Conservation (phyloP, 2,329 filamentous ascomycete species). For the Ceratocystis cubensis region DNA sequence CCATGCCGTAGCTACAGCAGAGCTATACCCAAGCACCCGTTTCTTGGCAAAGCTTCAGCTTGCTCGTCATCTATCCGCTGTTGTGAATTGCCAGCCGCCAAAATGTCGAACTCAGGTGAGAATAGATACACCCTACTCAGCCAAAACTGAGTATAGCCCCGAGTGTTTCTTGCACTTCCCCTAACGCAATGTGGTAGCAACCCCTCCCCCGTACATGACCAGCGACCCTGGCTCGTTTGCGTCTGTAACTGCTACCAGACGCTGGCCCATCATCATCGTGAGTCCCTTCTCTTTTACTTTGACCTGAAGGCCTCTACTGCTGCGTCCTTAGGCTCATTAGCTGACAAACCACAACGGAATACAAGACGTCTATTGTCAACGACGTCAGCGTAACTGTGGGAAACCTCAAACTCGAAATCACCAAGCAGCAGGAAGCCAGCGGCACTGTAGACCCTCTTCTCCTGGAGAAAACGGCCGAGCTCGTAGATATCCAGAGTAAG, state of each 20-base stretch:
- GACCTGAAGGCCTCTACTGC: neutral
- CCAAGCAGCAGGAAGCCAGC: conserved; percentile 29
- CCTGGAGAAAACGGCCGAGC: conserved; percentile 11
- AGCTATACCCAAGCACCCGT: neutral
- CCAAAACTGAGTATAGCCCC: neutral
- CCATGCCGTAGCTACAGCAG: neutral
- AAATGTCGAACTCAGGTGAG: neutral
- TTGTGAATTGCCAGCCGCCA: neutral
- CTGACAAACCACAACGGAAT: neutral
- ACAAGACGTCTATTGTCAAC: conserved; percentile 79
- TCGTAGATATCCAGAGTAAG: conserved; percentile 61
- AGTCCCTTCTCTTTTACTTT: conserved; percentile 25
- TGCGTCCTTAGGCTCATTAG: neutral
- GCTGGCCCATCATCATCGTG: conserved; percentile 91
- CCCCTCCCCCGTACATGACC: conserved; percentile 60
- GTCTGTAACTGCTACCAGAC: conserved; percentile 66
- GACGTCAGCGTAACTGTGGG: conserved; percentile 71
- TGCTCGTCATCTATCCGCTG: neutral
- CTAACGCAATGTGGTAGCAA: conserved; percentile 5
- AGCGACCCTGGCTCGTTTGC: conserved; percentile 78
- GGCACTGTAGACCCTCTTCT: conserved; percentile 6
- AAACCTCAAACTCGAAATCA: conserved; percentile 47
- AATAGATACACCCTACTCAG: neutral
- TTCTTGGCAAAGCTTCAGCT: neutral
- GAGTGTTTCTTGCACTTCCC: neutral